Evolutionary conservation across 352 stramenopile genomes (phyloP).

Genomic region (Phytopythium kandeliae): DNA sequence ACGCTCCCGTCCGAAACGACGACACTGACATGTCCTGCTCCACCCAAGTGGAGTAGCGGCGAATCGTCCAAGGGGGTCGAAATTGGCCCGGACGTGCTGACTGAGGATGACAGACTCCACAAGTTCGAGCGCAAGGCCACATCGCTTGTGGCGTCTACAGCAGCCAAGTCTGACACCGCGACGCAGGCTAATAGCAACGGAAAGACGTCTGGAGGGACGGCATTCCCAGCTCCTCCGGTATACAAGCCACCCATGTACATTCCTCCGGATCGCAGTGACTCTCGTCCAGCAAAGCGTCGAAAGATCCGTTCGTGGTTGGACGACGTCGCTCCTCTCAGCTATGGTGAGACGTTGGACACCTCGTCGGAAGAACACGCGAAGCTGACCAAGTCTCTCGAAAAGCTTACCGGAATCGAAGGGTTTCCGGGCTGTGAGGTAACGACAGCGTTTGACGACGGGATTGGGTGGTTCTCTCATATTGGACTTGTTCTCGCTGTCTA

Average conservation of each 20-base stretch:
- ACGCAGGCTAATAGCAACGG: constrained; percentile 17
- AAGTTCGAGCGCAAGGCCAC: constrained; percentile 53
- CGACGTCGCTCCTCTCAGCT: constrained; percentile 57
- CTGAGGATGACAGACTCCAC: constrained; percentile 51
- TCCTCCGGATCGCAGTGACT: constrained; percentile 46
- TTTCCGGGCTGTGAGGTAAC: constrained; percentile 83
- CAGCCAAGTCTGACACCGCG: constrained; percentile 7
- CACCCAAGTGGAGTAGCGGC: constrained; percentile 65
- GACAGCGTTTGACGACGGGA: neutral
- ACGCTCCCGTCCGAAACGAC: constrained; percentile 49
- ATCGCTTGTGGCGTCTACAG: constrained; percentile 1
- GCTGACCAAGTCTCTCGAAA: constrained; percentile 44
- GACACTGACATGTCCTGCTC: constrained; percentile 36
- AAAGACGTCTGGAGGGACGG: constrained; percentile 14
- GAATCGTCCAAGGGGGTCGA: constrained; percentile 26
- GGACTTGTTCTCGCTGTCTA: neutral
- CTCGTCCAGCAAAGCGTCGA: constrained; percentile 62
- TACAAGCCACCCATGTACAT: constrained; percentile 77
- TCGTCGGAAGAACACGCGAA: constrained; percentile 65
- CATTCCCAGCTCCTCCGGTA: constrained; percentile 30
- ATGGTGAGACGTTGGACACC: constrained; percentile 47
- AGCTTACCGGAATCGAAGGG: constrained; percentile 63
- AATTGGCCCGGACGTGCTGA: constrained; percentile 60
- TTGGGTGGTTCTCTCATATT: neutral
- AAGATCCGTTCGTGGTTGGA: constrained; percentile 88